Evolutionary conservation across 768 basidiomycete species (phyloP).

Genomic region (Hygrocybe coccinea): DNA sequence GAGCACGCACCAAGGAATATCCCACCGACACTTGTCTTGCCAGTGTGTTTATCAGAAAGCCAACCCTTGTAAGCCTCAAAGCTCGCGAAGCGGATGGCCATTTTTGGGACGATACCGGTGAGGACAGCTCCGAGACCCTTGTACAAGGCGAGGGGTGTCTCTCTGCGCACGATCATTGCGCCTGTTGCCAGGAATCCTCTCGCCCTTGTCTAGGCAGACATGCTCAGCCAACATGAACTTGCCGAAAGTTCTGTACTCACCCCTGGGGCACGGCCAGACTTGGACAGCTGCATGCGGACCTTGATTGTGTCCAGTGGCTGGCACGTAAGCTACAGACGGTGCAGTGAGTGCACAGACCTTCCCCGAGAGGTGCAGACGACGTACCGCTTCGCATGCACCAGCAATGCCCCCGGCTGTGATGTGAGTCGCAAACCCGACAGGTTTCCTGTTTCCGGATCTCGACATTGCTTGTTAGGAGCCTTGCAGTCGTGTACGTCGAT

Average conservation of each 20-base stretch:
- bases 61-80: constrained; percentile 92
- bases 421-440: constrained; percentile 82
- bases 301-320: constrained; percentile 99
- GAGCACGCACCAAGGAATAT: constrained; percentile 77
- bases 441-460: constrained; percentile 59
- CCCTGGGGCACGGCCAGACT: constrained; percentile 70
- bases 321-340: constrained; percentile 55
- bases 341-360: background rate
- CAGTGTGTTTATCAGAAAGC: constrained; percentile 71
- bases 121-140: constrained; percentile 97
- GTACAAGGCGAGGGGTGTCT: constrained; percentile 94
- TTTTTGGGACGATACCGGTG: constrained; percentile 97
- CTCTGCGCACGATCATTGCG: constrained; percentile 76
- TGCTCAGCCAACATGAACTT: background rate
- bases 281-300: constrained; percentile 98
- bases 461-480: constrained; percentile 38
- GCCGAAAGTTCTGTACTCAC: constrained; percentile 46
- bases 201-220: constrained; percentile 66
- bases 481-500: background rate
- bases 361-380: constrained; percentile 21
- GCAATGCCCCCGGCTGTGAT: constrained; percentile 93
- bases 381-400: constrained; percentile 87
- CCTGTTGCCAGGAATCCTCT: constrained; percentile 93
- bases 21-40: constrained; percentile 68
- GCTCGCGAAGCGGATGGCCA: constrained; percentile 97